Conservation (phyloP, 148 eudicot species). For the Nyssa sinensis region DNA sequence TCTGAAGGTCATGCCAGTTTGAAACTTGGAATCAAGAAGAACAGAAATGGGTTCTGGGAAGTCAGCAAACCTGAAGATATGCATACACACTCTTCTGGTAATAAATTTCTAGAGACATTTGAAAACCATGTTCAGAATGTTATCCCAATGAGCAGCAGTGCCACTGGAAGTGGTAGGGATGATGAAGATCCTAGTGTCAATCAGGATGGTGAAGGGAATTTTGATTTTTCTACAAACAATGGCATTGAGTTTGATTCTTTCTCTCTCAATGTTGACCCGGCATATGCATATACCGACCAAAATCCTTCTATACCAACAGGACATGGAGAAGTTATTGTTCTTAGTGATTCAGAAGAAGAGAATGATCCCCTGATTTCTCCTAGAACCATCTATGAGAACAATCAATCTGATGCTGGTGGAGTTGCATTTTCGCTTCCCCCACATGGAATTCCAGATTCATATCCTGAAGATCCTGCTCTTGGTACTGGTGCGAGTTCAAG, state of each 20-base stretch:
- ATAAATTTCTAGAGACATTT: conserved; percentile 32
- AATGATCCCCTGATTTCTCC: conserved; percentile 30
- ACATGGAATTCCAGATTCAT: conserved; percentile 56
- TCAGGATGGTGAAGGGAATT: conserved; percentile 45
- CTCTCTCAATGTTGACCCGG: conserved; percentile 40
- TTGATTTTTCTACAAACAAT: conserved; percentile 44
- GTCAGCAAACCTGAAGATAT: conserved; percentile 50
- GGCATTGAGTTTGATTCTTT: conserved; percentile 57
- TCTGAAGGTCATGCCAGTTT: conserved; percentile 36
- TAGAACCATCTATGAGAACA: conserved; percentile 25
- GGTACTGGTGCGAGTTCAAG: conserved; percentile 52
- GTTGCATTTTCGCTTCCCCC: conserved; percentile 36
- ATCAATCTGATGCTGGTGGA: conserved; percentile 26
- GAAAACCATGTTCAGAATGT: conserved; percentile 34
- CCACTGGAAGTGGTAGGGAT: conserved; percentile 63
- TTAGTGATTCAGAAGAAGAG: conserved; percentile 83
- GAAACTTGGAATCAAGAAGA: conserved; percentile 63
- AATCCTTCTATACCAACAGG: conserved; percentile 31
- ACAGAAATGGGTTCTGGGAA: conserved; percentile 64
- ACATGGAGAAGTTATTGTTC: conserved; percentile 57
- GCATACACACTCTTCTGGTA: conserved; percentile 41
- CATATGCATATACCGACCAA: conserved; percentile 32
- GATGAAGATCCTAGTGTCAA: conserved; percentile 62
- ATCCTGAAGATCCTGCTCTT: conserved; percentile 56
- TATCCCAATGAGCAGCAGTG: conserved; percentile 65